Evolutionary conservation across 441 rosid species (phyloP), one percentile per base, ranked within the genome.

Genomic region (Populus hybrid): DNA sequence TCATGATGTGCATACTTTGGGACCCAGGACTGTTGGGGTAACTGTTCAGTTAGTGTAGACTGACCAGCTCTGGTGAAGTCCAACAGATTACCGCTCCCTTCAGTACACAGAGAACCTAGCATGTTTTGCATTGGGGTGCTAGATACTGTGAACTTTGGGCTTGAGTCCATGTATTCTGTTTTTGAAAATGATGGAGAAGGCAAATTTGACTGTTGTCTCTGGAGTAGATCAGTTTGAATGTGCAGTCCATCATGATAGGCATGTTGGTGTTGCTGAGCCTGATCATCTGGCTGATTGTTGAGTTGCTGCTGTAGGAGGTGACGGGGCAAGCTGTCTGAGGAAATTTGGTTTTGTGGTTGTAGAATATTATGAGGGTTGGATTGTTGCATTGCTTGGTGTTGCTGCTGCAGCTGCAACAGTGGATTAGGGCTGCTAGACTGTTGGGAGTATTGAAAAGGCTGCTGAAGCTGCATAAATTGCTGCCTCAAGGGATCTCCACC

Each of bases 171-270:
- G 67, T 86, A 85, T 68, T 86, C 89, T 28, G 88, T 64, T 76
- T 88, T 90, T 75, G 84, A 73, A 82, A 87, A 89, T 8, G 91
- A 90, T 35, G 87, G 85, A 0, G 91, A 88, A 64, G 87, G 83
- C 79, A 86, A 70, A 68, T 83, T 86, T 8, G 86, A 72, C 23
- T 79, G 90, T 75, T 83, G 92, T 86, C 93, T 88, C 73, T 82
- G 89, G 66, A 87, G 87, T 67, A 84, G 88, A 26, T 88, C 92
- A 68, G 83, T 84, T 72, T 90, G 92, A 75, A 84, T 84, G 63
- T 75, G 84, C 70, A 78, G 77, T 35, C 80, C 75, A 63, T 84
- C 81, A 32, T 81, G 84, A 68, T 81, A 84, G 35, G 26, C 30
- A 14, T 83, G 77, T 70, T 86, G 87, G 4, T 84, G 84, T 63